Percentiles rank a stretch among this genome's conserved stretches.
phyloP scores from a whole-genome alignment of 176 grass and related monocot genomes.

The Bolboschoenus planiculmis region DNA sequence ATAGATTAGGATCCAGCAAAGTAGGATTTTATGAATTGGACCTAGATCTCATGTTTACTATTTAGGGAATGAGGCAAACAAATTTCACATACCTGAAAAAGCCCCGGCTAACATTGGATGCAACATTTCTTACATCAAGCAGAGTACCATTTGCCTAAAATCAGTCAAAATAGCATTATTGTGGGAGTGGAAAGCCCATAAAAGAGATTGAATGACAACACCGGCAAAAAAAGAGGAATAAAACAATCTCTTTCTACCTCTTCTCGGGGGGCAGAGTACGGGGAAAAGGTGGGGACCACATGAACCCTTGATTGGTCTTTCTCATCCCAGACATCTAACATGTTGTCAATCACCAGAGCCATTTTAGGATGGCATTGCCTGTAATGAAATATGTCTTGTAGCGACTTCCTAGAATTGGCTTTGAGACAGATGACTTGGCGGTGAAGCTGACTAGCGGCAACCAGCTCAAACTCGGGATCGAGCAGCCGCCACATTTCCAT shows the following conservation, averaged over 20 bases:
- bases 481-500: conserved; percentile 98
- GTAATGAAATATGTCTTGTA: conserved; percentile 83
- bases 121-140: conserved; percentile 88
- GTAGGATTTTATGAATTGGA: neutral
- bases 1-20: neutral
- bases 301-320: conserved; percentile 90
- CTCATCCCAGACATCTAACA: conserved; percentile 95
- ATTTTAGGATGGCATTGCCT: conserved; percentile 84
- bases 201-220: neutral
- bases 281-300: conserved; percentile 88
- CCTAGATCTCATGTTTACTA: conserved; percentile 7
- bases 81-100: conserved; percentile 83
- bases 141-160: conserved; percentile 68
- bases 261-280: conserved; percentile 85
- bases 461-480: conserved; percentile 82
- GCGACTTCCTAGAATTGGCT: conserved; percentile 76
- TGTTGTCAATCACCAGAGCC: conserved; percentile 90
- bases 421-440: conserved; percentile 82
- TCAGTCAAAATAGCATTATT: conserved; percentile 12
- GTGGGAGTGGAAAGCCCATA: conserved; percentile 18
- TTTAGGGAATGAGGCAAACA: neutral
- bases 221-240: neutral
- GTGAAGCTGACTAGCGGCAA: conserved; percentile 63
- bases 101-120: conserved; percentile 73
- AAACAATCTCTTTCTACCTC: conserved; percentile 47